phyloP scores from a whole-genome alignment of 169 alveolate genomes.

The Plasmodium chabaudi region DNA sequence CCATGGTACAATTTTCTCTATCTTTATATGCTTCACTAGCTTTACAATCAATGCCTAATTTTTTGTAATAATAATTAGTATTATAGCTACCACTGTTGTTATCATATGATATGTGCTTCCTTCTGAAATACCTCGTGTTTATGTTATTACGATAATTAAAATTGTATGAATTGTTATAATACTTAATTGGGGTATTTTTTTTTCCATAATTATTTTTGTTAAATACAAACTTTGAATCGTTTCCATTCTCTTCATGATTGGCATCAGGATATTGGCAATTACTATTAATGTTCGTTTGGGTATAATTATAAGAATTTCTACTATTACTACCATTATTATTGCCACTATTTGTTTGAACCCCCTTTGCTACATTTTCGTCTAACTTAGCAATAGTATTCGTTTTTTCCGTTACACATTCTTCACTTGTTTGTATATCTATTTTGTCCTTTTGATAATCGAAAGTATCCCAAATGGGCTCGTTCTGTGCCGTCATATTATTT shows the following conservation, averaged over 20 bases:
- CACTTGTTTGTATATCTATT: too few relatives aligned
- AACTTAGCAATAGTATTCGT: too few relatives aligned
- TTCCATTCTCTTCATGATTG: neutral
- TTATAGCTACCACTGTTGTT: neutral
- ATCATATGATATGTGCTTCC: neutral
- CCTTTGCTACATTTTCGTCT: too few relatives aligned
- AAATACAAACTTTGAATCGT: neutral
- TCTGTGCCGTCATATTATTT: too few relatives aligned
- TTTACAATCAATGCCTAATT: neutral
- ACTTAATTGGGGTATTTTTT: neutral
- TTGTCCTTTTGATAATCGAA: too few relatives aligned
- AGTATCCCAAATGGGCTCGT: too few relatives aligned
- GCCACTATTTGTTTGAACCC: neutral
- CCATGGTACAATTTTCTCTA: neutral
- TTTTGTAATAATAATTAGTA: neutral
- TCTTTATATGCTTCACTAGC: neutral
- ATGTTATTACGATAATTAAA: constrained; percentile 18
- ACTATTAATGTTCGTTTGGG: neutral
- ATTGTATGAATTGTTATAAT: neutral
- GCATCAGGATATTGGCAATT: neutral
- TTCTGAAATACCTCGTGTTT: constrained; percentile 1
- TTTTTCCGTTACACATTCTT: too few relatives aligned
- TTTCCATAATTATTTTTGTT: constrained; percentile 2
- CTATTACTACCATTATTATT: neutral
- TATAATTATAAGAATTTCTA: neutral